Evolutionary conservation across 768 basidiomycete species (phyloP).

Genomic region (Tricholoma hemisulphureum): DNA sequence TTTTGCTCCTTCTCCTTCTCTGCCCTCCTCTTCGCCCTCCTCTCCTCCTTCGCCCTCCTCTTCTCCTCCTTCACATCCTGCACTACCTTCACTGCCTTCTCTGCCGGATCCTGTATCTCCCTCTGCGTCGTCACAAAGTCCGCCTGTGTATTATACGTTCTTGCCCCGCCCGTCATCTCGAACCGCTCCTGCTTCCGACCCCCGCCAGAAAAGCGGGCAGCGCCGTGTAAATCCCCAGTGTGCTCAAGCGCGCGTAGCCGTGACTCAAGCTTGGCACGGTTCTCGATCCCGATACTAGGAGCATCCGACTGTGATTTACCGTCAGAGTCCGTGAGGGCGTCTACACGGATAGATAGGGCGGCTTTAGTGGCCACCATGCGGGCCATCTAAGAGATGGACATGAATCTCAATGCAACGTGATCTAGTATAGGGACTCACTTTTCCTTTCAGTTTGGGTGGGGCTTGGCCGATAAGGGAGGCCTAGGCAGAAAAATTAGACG

Average conservation of each 20-base stretch:
- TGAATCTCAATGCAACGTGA: background rate
- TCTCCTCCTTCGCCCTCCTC: slow-evolving; percentile 76
- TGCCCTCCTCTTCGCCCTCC: slow-evolving; percentile 65
- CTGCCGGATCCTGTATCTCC: slow-evolving; percentile 57
- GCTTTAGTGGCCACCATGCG: slow-evolving; percentile 99
- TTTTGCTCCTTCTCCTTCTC: slow-evolving; percentile 42
- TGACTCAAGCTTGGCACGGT: slow-evolving; percentile 93
- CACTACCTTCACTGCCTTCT: slow-evolving; percentile 70
- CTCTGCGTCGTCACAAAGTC: slow-evolving; percentile 85
- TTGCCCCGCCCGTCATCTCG: slow-evolving; percentile 75
- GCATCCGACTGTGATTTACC: slow-evolving; percentile 82
- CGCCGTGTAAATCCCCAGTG: slow-evolving; percentile 69
- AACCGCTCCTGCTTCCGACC: slow-evolving; percentile 75
- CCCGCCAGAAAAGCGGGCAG: slow-evolving; percentile 61
- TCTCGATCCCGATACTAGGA: slow-evolving; percentile 87
- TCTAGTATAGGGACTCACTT: slow-evolving; percentile 44
- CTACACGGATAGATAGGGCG: slow-evolving; percentile 94
- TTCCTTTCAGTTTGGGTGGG: slow-evolving; percentile 96
- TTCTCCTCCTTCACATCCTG: slow-evolving; percentile 88
- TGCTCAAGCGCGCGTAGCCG: slow-evolving; percentile 87
- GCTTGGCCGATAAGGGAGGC: slow-evolving; percentile 97
- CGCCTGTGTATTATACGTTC: slow-evolving; percentile 82
- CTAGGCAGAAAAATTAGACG: slow-evolving; percentile 36
- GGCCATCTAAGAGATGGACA: slow-evolving; percentile 72
- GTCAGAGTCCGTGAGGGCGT: slow-evolving; percentile 90